Conservation (phyloP, 2,329 filamentous ascomycete species). For the Alternaria hordeiaustralica region DNA sequence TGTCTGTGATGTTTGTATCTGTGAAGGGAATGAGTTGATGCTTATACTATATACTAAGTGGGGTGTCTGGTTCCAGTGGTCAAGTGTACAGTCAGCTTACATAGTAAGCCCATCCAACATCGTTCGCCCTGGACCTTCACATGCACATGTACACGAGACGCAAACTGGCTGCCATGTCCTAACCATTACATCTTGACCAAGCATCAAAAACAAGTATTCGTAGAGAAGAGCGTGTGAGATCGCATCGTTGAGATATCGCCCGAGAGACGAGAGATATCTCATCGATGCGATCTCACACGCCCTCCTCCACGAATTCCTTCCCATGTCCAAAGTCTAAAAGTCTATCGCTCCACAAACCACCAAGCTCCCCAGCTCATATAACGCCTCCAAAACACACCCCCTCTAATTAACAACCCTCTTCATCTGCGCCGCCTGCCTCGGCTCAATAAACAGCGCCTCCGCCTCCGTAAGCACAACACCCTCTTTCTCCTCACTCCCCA, state of each 20-base stretch:
- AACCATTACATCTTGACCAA: not conserved
- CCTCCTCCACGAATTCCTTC: not conserved
- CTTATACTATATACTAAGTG: not conserved
- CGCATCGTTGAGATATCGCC: not conserved
- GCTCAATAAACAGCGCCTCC: constrained; percentile 86
- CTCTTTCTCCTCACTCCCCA: constrained; percentile 65
- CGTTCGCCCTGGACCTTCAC: not conserved
- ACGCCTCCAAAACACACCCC: not conserved
- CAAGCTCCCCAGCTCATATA: not conserved
- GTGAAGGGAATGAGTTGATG: not conserved
- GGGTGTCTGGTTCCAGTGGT: not conserved
- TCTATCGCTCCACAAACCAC: not conserved
- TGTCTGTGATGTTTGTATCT: not conserved
- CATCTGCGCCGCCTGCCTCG: constrained; percentile 71
- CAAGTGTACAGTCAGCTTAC: not conserved
- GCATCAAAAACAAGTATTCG: not conserved
- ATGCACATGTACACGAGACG: not conserved
- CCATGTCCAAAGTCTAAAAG: not conserved
- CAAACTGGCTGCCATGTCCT: not conserved
- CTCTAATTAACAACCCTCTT: constrained; percentile 35
- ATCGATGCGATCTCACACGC: not conserved
- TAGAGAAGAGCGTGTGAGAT: not conserved
- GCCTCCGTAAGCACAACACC: constrained; percentile 76
- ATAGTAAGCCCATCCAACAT: not conserved
- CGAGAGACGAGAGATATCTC: not conserved